These are phyloP conservation scores for Litsea cubeba DNA, from an alignment of 164 flowering plant species.

Conservation along the genomic window DNA sequence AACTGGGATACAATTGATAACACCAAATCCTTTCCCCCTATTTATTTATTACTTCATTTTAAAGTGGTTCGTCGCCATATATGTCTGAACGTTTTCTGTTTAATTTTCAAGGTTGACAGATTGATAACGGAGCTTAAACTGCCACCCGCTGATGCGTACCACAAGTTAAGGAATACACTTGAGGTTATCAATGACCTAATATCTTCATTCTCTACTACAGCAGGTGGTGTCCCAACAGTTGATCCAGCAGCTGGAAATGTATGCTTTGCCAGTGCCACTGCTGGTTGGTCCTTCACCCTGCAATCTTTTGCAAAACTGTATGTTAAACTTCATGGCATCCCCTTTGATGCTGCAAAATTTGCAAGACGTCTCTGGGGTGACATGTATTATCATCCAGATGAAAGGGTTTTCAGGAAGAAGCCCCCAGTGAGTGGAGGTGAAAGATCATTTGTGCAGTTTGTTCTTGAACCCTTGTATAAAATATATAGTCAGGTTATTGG, in stretches of 20 bases:
- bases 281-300: slow-evolving; percentile 97
- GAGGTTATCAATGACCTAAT: slow-evolving; percentile 86
- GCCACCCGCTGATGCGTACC: slow-evolving; percentile 96
- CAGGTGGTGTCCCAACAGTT: slow-evolving; percentile 70
- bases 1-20: not conserved
- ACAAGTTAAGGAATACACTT: slow-evolving; percentile 79
- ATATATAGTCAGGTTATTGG: slow-evolving; percentile 97
- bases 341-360: slow-evolving; percentile 86
- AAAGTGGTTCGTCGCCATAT: not conserved
- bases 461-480: slow-evolving; percentile 94
- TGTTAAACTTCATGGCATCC: slow-evolving; percentile 87
- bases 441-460: slow-evolving; percentile 92
- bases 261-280: slow-evolving; percentile 95
- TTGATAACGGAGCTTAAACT: slow-evolving; percentile 95
- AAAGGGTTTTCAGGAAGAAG: slow-evolving; percentile 64
- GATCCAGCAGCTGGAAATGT: slow-evolving; percentile 96
- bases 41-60: not conserved
- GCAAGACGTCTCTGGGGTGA: slow-evolving; percentile 98
- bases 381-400: slow-evolving; percentile 68
- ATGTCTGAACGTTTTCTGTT: not conserved
- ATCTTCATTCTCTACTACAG: slow-evolving; percentile 79
- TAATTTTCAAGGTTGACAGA: slow-evolving; percentile 70
- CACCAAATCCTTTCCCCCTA: not conserved
- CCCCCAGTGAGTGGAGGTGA: slow-evolving; percentile 78
- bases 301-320: slow-evolving; percentile 94